A percentile compares a stretch with the other conserved stretches of the same genome.
Evolutionary conservation across 768 basidiomycete species (phyloP).

Genomic region (Calocybe indica): DNA sequence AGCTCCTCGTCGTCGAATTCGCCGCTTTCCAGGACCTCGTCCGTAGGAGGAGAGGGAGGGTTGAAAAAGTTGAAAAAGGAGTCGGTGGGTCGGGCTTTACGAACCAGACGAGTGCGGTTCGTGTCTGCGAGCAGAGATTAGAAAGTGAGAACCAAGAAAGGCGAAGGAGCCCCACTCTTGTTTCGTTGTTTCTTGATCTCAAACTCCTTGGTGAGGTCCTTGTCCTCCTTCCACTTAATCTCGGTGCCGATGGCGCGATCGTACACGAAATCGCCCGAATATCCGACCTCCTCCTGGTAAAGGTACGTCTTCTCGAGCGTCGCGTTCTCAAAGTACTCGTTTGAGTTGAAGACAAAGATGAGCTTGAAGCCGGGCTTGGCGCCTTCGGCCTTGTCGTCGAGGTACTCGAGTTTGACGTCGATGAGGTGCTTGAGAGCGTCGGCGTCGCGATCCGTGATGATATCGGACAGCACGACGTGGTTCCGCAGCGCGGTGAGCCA

Average conservation of each 20-base stretch:
- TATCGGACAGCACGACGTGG: slow-evolving; percentile 77
- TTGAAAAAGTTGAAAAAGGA: slow-evolving; percentile 99
- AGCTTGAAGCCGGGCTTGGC: slow-evolving; percentile 90
- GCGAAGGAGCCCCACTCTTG: slow-evolving; percentile 63
- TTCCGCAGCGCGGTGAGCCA: slow-evolving; percentile 97
- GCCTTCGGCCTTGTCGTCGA: slow-evolving; percentile 42
- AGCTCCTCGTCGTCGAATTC: slow-evolving; percentile 83
- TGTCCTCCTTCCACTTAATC: slow-evolving; percentile 98
- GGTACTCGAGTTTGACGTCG: slow-evolving; percentile 79
- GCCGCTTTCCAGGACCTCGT: slow-evolving; percentile 59
- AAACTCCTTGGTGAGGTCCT: slow-evolving; percentile 94
- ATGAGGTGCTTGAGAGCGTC: slow-evolving; percentile 76
- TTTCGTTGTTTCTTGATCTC: slow-evolving; percentile 99
- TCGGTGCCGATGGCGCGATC: slow-evolving; percentile 90
- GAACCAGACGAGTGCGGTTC: slow-evolving; percentile 74
- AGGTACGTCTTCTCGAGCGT: slow-evolving; percentile 89
- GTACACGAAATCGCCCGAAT: slow-evolving; percentile 94
- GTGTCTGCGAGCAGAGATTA: slow-evolving; percentile 45
- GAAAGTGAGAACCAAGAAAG: slow-evolving; percentile 2
- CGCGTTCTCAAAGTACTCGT: slow-evolving; percentile 86
- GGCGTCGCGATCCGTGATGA: slow-evolving; percentile 92
- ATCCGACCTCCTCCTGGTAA: slow-evolving; percentile 90
- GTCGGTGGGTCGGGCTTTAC: slow-evolving; percentile 85
- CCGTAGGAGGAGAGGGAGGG: slow-evolving; percentile 68
- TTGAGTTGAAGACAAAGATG: slow-evolving; percentile 70